These are phyloP conservation scores for Antrodiella citrinella DNA, from an alignment of 768 basidiomycete genomes.

Conservation along the genomic window DNA sequence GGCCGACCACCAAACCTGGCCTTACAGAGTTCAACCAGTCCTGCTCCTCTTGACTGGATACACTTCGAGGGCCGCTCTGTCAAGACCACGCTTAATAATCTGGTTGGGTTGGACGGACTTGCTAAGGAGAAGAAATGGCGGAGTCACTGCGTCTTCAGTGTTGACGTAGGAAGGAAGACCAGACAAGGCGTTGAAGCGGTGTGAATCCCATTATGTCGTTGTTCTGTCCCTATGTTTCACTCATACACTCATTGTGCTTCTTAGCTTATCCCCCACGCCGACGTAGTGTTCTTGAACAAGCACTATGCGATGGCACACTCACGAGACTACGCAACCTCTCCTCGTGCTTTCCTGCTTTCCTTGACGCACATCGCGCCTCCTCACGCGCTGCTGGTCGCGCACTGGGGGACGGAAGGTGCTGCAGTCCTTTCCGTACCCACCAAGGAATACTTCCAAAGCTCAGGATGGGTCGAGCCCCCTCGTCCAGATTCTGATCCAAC, in stretches of 20 bases:
- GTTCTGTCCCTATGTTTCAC: neutral
- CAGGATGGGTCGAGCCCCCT: conserved; percentile 59
- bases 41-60: conserved; percentile 80
- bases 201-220: conserved; percentile 22
- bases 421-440: conserved; percentile 78
- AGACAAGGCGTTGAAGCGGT: conserved; percentile 78
- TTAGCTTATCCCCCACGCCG: conserved; percentile 78
- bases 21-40: conserved; percentile 35
- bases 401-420: conserved; percentile 75
- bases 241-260: neutral
- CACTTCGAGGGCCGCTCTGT: conserved; percentile 79
- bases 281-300: conserved; percentile 73
- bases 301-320: conserved; percentile 61
- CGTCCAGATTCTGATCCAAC: conserved; percentile 16
- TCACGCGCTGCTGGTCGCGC: conserved; percentile 72
- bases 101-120: conserved; percentile 72
- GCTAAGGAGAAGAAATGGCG: conserved; percentile 82
- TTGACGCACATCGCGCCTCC: conserved; percentile 57
- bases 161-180: conserved; percentile 68
- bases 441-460: conserved; percentile 79
- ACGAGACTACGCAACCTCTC: conserved; percentile 51
- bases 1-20: conserved; percentile 14
- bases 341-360: conserved; percentile 72
- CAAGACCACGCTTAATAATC: conserved; percentile 72
- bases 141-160: conserved; percentile 70